Percentiles rank a stretch among this genome's conserved stretches.
phyloP scores from a whole-genome alignment of 768 basidiomycete genomes.

The Boletus bicolor region DNA sequence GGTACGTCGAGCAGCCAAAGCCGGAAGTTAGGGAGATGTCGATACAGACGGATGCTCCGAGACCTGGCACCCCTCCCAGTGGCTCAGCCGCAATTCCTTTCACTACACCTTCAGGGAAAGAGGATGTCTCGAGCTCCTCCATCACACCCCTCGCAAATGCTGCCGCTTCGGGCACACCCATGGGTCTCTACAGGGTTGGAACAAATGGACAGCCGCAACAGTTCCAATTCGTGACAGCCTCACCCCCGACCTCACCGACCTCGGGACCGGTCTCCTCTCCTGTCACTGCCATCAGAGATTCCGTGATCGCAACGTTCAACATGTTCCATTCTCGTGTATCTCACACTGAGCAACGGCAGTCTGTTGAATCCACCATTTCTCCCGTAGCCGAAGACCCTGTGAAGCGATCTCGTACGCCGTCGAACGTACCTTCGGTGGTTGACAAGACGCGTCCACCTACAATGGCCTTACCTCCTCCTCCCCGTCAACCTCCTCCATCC shows the following conservation, averaged over 20 bases:
- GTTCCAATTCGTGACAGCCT: conserved; percentile 59
- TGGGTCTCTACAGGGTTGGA: conserved; percentile 56
- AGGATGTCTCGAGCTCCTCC: conserved; percentile 28
- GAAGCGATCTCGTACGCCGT: conserved; percentile 60
- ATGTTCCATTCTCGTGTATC: conserved; percentile 48
- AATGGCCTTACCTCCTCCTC: conserved; percentile 80
- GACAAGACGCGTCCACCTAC: conserved; percentile 84
- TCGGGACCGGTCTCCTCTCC: conserved; percentile 33
- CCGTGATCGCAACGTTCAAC: conserved; percentile 43
- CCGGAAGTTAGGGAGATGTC: conserved; percentile 71
- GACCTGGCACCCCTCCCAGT: conserved; percentile 32
- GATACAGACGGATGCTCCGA: conserved; percentile 68
- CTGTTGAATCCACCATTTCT: conserved; percentile 68
- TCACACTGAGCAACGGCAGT: conserved; percentile 60
- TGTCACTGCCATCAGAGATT: conserved; percentile 48
- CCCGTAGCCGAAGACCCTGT: conserved; percentile 45
- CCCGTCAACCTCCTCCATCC: conserved; percentile 68
- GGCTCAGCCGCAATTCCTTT: conserved; percentile 25
- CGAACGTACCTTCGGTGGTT: conserved; percentile 50
- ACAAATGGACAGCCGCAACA: conserved; percentile 56
- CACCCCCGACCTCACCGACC: conserved; percentile 33
- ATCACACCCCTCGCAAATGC: conserved; percentile 35
- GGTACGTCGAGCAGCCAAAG: conserved; percentile 42
- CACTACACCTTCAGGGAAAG: conserved; percentile 25
- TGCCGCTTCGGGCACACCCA: conserved; percentile 29